Percentiles rank a stretch among this genome's conserved stretches.
These are phyloP conservation scores for Diaporthe capsici DNA, from an alignment of 2,329 filamentous ascomycete species.

Conservation along the genomic window DNA sequence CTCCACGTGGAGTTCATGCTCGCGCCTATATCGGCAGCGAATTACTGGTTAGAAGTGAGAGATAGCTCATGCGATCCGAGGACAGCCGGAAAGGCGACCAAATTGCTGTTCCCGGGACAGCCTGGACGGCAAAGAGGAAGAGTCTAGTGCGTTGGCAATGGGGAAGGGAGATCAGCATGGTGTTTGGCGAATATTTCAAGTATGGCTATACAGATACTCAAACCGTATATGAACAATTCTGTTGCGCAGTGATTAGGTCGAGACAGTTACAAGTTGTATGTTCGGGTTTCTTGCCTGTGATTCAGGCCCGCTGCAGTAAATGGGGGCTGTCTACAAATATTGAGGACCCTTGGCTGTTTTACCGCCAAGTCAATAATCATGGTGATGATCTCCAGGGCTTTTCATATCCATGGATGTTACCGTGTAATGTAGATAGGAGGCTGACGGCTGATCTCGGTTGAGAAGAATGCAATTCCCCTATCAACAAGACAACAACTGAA, in stretches of 20 bases:
- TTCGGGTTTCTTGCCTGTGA: background rate
- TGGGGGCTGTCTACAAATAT: background rate
- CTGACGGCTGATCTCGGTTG: no score
- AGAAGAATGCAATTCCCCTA: background rate
- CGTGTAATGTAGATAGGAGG: background rate
- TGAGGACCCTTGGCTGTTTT: background rate
- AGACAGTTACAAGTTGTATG: background rate
- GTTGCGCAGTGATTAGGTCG: background rate
- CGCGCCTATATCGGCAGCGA: background rate
- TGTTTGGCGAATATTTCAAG: background rate
- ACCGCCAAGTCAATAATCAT: background rate
- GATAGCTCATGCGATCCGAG: background rate
- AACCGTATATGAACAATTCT: background rate
- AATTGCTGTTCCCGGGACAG: background rate
- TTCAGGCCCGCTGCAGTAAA: background rate
- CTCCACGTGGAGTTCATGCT: constrained; percentile 7
- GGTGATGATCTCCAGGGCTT: no score
- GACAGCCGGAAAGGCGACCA: background rate
- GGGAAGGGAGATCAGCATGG: background rate
- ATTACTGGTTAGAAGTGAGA: background rate
- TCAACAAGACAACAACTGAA: no score
- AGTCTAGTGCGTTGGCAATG: background rate
- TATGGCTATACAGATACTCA: background rate
- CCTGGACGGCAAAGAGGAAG: background rate
- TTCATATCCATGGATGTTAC: no score